Conservation (phyloP, 2,329 filamentous ascomycete genomes). For the Shiraia bambusicola region DNA sequence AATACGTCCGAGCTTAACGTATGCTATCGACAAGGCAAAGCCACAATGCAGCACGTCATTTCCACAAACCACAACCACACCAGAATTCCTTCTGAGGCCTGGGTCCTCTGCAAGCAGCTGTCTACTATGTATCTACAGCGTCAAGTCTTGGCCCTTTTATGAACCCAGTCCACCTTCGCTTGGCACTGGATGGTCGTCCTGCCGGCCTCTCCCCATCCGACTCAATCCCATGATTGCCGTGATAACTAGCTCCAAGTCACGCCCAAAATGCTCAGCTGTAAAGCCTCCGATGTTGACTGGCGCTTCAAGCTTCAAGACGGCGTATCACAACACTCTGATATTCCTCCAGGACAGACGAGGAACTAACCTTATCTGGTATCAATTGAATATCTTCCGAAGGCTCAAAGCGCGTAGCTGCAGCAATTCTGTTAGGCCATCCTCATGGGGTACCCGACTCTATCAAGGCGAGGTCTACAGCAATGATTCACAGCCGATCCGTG, state of each 20-base stretch:
- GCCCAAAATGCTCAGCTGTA: constrained; percentile 17
- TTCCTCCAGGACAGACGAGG: neutral
- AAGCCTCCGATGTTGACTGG: constrained; percentile 5
- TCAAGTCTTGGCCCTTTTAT: constrained; percentile 5
- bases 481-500: constrained; percentile 1
- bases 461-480: constrained; percentile 1
- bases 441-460: constrained; percentile 3
- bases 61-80: constrained; percentile 4
- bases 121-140: constrained; percentile 4
- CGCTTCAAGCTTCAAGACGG: constrained; percentile 4
- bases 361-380: constrained; percentile 7
- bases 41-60: constrained; percentile 5
- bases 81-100: neutral
- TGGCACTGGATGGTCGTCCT: constrained; percentile 3
- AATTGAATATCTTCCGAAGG: constrained; percentile 1
- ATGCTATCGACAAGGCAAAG: neutral
- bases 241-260: constrained; percentile 14
- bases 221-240: constrained; percentile 8
- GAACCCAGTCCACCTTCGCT: constrained; percentile 1
- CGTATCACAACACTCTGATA: neutral
- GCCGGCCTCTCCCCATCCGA: constrained; percentile 9
- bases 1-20: neutral
- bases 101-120: constrained; percentile 1
- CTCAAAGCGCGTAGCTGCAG: constrained; percentile 17
- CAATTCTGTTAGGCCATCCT: constrained; percentile 4